Evolutionary conservation across 2,329 filamentous ascomycete genomes (phyloP), one percentile per base, ranked within the genome.

Genomic region (Calycina marina): DNA sequence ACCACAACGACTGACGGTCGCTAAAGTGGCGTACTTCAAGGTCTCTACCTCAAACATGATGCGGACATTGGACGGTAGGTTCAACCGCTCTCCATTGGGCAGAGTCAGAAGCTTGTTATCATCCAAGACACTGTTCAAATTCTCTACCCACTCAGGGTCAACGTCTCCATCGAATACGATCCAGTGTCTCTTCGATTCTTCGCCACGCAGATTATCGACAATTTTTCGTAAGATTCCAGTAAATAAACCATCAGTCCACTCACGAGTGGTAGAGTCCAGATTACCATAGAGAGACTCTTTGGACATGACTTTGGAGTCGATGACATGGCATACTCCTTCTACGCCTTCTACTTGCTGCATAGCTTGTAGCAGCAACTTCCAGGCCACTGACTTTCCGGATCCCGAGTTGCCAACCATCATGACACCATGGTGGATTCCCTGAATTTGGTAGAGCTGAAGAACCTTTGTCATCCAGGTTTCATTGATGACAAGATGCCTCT

Each of bases 31-130:
- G 53, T 98, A 98, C 53, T 92, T 93, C 38, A 99, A 66, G 3
- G 78, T 96, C 60, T 98, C 92, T 20, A 99, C 90, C 61, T 99
- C 90, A 50, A 99, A 99, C 86, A 99, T 94, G 58, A 99, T 93
- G 45, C 92, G 83, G 15, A 99, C 90, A 50, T 99, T 98, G 2
- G 80, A 52, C 4, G 90, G 92, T 26, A 99, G 60, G 52, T 90
- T 94, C 34, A 99, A 76, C 64, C 90, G 88, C 59, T 99, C 90
- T 59, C 90, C 90, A 46, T 99, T 99, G 16, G 90, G 92, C 43
- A 99, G 62, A 0, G 90, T 99, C 18, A 99, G 71, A 25, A 99
- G 66, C 56, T 96, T 98, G 64, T 99, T 99, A 61, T 99, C 90
- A 51, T 99, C 90, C 25, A 99, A 72, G 36, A 99, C 92, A 67